Evolutionary conservation across 2,329 filamentous ascomycete genomes (phyloP), one percentile per base, ranked within the genome.

Genomic region (Pseudogymnoascus sp.): DNA sequence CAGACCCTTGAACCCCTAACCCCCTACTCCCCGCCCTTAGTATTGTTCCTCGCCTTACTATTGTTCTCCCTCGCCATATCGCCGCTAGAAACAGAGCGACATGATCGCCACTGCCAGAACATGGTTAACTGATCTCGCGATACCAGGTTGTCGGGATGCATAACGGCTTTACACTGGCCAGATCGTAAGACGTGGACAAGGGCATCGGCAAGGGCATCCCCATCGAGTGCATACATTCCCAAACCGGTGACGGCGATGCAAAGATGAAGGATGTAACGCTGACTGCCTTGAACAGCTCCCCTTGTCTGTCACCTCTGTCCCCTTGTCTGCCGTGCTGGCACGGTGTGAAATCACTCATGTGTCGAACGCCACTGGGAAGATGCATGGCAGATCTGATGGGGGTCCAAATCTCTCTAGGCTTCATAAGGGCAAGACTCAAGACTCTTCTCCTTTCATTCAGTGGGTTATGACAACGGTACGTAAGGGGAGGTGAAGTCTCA

Each of bases 91-190:
- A 6, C 10, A 56, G 5, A 56, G 19, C 28, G 28, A 22, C 28
- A 56, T 56, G 50, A 56, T 56, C 50, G 50, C 50, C 50, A 35
- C 28, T 56, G 22, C 12, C 50, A 56, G 28, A 56, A 33, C n/a
- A 56, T 19, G 26, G 28, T 33, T 56, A 56, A 33, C 7, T 22
- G 28, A 56, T 56, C 28, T 33, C n/a, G 50, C n/a, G 16, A 33
- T 56, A 56, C 50, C 50, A 33, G 50, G 28, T 56, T 33, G 50
- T 33, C 50, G 50, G 50, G 16, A 56, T 6, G 28, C 16, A 12
- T 56, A 33, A 56, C 50, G 50, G 28, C 50, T 14, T 19, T 6
- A 11, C 50, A 56, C 28, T 56, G 50, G 50, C 28, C 28, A 53
- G 46, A 31, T 26, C 22, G 43, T 12, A 10, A 16, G 46, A n/a